Evolutionary conservation across 805 yeast species (phyloP), one percentile per base, ranked within the genome.

Genomic region (Candida tammaniensis): DNA sequence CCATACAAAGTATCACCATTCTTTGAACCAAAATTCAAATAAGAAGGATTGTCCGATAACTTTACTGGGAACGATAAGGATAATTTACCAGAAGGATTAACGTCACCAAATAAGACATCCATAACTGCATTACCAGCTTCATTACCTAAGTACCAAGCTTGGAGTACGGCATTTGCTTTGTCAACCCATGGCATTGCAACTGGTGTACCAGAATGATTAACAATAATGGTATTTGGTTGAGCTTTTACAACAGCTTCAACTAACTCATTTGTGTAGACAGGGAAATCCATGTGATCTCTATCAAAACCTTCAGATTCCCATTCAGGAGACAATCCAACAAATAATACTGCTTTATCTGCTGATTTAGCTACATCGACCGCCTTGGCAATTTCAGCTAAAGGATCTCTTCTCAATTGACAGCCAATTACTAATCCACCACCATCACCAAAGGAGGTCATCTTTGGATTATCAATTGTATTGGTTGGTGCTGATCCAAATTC

Each of bases 121-220:
- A 81, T 82, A 49, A 78, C 61, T 11, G 76, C 72, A 44, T 73
- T 76, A 39, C 83, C 82, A 26, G 63, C 51, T 45, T 78, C 82
- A 40, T 65, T 66, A 13, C 32, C 32, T 7, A 59, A 58, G 36
- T 47, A 57, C 63, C 63, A 57, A 5, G 61, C 61, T 30, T 57
- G 63, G 17, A 57, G 47, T 17, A 57, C 24, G 14, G 44, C 47
- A 17, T 44, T 42, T 8, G 54, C 54, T 17, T 51, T 36, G 8
- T 43, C 19, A 11, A 52, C 18, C 61, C 61, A 56, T 7, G 63
- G 61, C 36, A 57, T 43, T 18, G 51, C 47, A 16, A 57, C 61
- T 2, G 63, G 63, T 3, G 59, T 47, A 24, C 63, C 63, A 4
- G 57, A 49, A 38, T 57, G 63, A 39, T 56, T 57, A 10, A 57